Base-by-base conservation (phyloP, 345 rosid species). In the Murraya koenigii region DNA sequence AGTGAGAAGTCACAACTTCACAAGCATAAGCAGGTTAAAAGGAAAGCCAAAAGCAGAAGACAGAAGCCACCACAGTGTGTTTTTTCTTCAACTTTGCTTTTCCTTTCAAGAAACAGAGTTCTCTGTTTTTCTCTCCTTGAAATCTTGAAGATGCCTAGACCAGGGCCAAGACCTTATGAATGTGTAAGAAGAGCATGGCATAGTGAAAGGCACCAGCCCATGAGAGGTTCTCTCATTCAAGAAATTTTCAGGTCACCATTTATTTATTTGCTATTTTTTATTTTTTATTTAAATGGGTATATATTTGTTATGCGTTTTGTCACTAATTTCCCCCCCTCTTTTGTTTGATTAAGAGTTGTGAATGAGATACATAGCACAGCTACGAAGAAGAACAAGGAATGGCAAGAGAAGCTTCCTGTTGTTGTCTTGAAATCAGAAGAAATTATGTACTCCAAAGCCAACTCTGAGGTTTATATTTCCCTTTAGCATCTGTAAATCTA, bases 111-210 rank as follows among this genome's bases (percentile, higher is more conserved):
- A 64, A 75, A 64, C 79, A 54, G 76, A 74, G 76, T 55, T 61
- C 23, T 77, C 75, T 77, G 72, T 67, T 65, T 41, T 22, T 35
- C 36, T n/a, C 66, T 44, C 28, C 56, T 49, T 17, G 55, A 49
- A 49, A 67, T 55, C 36, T 41, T 2, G 82, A 83, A 84, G 88
- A 91, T 91, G 95, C 95, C 86, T 38, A 86, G 93, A 68, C 92
- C 95, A 69, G 93, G 93, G 19, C 89, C 91, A 41, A 89, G 93
- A 77, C 93, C 95, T 61, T 91, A 89, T 78, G 92, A 87, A 60
- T 91, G 92, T 81, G 91, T 88, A 41, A 86, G 91, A 69, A 86
- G 90, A 86, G 93, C 93, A 69, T 89, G 93, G 93, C 91, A 89
- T 76, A 91, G 95, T 75, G 93, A 91, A 56, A 89, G 93, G 74